Percentiles rank a stretch among this genome's conserved stretches.
phyloP scores from a whole-genome alignment of 2,329 filamentous ascomycete species.

The Claviceps cyperi region DNA sequence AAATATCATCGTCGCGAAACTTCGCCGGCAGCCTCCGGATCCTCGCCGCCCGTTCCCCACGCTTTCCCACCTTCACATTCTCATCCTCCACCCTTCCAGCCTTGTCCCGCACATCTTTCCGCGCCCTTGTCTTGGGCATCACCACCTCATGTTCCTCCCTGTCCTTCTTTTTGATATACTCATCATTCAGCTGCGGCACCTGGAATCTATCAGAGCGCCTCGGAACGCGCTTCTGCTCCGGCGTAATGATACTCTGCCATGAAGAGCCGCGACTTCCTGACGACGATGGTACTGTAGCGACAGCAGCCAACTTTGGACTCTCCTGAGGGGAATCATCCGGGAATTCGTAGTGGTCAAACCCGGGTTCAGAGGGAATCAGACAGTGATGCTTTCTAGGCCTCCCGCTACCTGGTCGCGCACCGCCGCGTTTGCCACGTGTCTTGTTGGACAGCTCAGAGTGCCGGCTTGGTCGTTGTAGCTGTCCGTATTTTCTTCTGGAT shows the following conservation, averaged over 20 bases:
- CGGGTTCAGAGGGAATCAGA: constrained; percentile 6
- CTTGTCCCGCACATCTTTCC: not conserved
- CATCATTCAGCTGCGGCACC: constrained; percentile 16
- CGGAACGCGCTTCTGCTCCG: not conserved
- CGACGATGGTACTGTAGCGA: not conserved
- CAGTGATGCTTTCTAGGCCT: constrained; percentile 25
- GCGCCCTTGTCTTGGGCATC: not conserved
- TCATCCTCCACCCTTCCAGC: constrained; percentile 14
- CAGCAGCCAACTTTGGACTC: not conserved
- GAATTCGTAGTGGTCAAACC: not conserved
- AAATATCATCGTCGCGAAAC: constrained; percentile 20
- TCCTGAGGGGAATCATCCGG: not conserved
- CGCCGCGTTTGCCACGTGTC: constrained; percentile 22
- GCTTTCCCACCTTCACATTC: constrained; percentile 16
- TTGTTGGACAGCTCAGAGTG: constrained; percentile 16
- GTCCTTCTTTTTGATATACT: constrained; percentile 11
- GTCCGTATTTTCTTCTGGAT: constrained; percentile 6
- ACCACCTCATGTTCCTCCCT: not conserved
- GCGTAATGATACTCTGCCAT: not conserved
- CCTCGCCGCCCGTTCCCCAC: constrained; percentile 14
- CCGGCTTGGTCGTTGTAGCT: constrained; percentile 7
- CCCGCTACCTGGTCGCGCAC: constrained; percentile 24
- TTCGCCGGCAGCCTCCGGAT: constrained; percentile 22
- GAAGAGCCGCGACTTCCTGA: not conserved
- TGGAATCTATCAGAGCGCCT: constrained; percentile 1